Evolutionary conservation across 1,284 basidiomycete genomes (phyloP), one percentile per base, ranked within the genome.

Genomic region (Schizophyllum commune): DNA sequence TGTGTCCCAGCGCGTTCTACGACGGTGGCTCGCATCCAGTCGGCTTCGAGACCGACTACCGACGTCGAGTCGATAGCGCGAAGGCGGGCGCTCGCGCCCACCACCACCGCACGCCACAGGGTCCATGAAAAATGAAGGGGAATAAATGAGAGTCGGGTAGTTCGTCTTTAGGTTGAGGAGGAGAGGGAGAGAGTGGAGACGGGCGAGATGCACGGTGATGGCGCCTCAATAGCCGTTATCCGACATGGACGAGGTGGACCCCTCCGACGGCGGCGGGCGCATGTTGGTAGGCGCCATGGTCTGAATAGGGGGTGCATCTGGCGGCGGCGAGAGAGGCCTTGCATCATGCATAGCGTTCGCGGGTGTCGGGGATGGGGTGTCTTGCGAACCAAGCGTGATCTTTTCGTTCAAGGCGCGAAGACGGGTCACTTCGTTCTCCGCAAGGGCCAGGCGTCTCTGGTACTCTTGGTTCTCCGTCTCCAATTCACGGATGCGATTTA

Each of bases 361-460:
- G n/a, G 52, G 17, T n/a, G 77, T 74, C 56, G 86, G 81, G 7
- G 82, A 83, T 32, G 84, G 82, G 17, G 84, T 81, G 63, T 79
- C 79, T 63, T 75, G 61, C 15, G 63, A 59, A 32, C 80, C 80
- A 51, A 90, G 82, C 1, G 88, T 86, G 32, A 91, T 89, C 74
- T 89, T 89, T 77, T 91, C 89, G 72, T 91, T 91, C 65, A 91
- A 78, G 13, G 81, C 75, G 61, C 88, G 83, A 55, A 91, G 79
- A 62, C 88, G 76, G 56, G 79, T 69, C 57, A 90, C 84, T 71
- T 91, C 89, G 59, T 77, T 73, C 67, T 91, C 88, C 57, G 90
- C 70, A 32, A 77, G 72, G 19, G 76, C 75, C 64, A 91, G 79
- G 66, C 88, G 86, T 59, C 78, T 78, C 70, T 85, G 83, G 69